phyloP scores from a whole-genome alignment of 1,284 basidiomycete species.

The Pisolithus thermaeus region DNA sequence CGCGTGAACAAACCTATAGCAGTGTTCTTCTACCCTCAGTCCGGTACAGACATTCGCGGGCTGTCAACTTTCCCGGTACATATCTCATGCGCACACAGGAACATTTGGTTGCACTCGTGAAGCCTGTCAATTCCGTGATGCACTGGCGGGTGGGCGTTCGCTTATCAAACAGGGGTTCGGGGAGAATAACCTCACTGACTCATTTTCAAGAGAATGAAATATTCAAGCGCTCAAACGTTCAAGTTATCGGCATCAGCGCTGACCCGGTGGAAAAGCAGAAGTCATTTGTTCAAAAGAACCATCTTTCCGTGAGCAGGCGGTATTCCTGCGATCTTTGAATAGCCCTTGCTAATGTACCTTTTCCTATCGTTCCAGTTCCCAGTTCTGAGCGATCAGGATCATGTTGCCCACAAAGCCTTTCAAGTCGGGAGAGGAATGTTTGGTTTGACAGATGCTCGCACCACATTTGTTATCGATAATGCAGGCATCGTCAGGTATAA shows the following conservation, averaged over 20 bases:
- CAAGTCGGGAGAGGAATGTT: slow-evolving; percentile 58
- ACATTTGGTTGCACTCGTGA: slow-evolving; percentile 73
- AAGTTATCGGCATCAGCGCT: slow-evolving; percentile 65
- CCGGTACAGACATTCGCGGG: slow-evolving; percentile 31
- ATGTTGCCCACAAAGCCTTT: slow-evolving; percentile 58
- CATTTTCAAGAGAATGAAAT: slow-evolving; percentile 48
- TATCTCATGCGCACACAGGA: slow-evolving; percentile 34
- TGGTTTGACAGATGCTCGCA: slow-evolving; percentile 58
- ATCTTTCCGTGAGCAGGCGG: slow-evolving; percentile 49
- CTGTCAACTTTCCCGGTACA: neutral
- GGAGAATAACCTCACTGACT: neutral
- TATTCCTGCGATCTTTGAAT: neutral
- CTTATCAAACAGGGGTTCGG: neutral
- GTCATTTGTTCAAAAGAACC: slow-evolving; percentile 65
- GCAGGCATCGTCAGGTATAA: slow-evolving; percentile 58
- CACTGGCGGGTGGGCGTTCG: slow-evolving; percentile 48
- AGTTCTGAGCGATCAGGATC: slow-evolving; percentile 64
- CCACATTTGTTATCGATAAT: slow-evolving; percentile 71
- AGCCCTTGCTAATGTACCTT: neutral
- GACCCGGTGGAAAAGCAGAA: slow-evolving; percentile 69
- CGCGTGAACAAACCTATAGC: slow-evolving; percentile 48
- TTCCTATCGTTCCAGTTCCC: slow-evolving; percentile 46
- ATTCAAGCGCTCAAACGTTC: slow-evolving; percentile 60
- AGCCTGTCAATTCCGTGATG: slow-evolving; percentile 76
- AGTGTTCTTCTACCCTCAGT: slow-evolving; percentile 72